These are phyloP conservation scores for Penicillium desertorum DNA, from an alignment of 495 filamentous ascomycete genomes.

Conservation along the genomic window DNA sequence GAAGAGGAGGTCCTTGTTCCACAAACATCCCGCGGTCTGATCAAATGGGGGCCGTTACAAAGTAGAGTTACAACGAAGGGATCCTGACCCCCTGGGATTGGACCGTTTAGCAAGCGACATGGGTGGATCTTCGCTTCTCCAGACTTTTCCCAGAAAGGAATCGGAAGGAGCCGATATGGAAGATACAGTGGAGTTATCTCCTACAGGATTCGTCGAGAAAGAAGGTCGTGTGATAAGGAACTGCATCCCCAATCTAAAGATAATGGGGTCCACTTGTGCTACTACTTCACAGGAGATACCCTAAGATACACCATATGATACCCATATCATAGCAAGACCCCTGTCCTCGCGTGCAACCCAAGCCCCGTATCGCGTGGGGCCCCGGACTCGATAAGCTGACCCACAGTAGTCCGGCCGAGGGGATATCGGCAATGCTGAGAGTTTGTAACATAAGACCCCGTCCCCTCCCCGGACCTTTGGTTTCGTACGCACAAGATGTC, in stretches of 20 bases:
- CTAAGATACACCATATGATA: not conserved
- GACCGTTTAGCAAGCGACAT: not conserved
- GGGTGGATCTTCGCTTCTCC: slow-evolving; percentile 12
- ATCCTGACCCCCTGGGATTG: slow-evolving; percentile 4
- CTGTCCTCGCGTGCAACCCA: not conserved
- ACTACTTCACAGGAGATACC: not conserved
- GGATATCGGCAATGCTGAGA: not conserved
- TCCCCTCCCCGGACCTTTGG: not conserved
- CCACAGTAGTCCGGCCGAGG: not conserved
- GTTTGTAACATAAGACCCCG: not conserved
- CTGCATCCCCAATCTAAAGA: not conserved
- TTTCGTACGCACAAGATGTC: slow-evolving; percentile 15
- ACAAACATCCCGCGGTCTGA: not conserved
- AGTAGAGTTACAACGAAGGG: slow-evolving; percentile 17
- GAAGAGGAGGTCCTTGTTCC: not conserved
- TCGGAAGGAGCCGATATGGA: slow-evolving; percentile 9
- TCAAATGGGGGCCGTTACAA: slow-evolving; percentile 13
- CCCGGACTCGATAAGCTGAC: not conserved
- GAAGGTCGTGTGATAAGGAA: not conserved
- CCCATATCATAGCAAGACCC: not conserved
- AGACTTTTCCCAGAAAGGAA: slow-evolving; percentile 8
- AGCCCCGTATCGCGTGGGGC: slow-evolving; percentile 2
- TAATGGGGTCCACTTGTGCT: not conserved
- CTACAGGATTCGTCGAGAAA: slow-evolving; percentile 3
- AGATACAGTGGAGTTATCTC: not conserved